phyloP scores from a whole-genome alignment of 306 rosid genomes.

The Parietaria judaica region DNA sequence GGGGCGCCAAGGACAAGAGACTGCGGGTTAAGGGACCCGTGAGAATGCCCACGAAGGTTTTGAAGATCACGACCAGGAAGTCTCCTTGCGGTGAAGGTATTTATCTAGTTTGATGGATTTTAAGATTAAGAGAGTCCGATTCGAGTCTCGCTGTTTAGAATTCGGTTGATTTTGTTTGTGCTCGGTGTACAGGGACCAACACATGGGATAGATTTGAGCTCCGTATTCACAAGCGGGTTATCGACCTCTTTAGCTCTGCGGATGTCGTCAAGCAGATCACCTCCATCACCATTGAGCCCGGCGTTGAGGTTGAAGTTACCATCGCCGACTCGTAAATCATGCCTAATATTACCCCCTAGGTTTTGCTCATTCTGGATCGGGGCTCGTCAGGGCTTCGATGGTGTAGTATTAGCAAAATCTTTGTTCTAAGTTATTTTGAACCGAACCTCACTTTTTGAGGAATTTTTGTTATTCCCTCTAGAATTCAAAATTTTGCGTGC shows the following conservation, averaged over 20 bases:
- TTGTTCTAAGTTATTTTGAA: background rate
- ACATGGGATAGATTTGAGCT: slow-evolving; percentile 67
- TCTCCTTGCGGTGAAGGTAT: slow-evolving; percentile 64
- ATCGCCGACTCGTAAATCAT: slow-evolving; percentile 52
- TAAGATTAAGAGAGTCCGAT: too few species aligned
- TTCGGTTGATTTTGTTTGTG: background rate
- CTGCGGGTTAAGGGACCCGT: slow-evolving; percentile 68
- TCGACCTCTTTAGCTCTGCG: slow-evolving; percentile 69
- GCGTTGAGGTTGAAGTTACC: slow-evolving; percentile 70
- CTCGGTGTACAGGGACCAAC: slow-evolving; percentile 42
- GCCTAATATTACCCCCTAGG: background rate
- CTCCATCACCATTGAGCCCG: slow-evolving; percentile 52
- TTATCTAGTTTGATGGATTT: too few species aligned
- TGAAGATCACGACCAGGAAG: slow-evolving; percentile 57
- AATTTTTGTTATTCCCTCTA: slow-evolving; percentile 2
- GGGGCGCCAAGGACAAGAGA: slow-evolving; percentile 48
- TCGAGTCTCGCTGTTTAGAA: background rate
- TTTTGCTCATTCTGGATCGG: background rate
- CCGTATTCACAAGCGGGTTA: slow-evolving; percentile 63
- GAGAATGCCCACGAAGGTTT: slow-evolving; percentile 65
- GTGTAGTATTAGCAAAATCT: slow-evolving; percentile 4
- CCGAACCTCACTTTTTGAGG: background rate
- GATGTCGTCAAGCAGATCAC: slow-evolving; percentile 66
- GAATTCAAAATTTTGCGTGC: background rate
- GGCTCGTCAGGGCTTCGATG: background rate